Conservation (phyloP, 345 rosid genomes). For the Zanthoxylum bungeanum region DNA sequence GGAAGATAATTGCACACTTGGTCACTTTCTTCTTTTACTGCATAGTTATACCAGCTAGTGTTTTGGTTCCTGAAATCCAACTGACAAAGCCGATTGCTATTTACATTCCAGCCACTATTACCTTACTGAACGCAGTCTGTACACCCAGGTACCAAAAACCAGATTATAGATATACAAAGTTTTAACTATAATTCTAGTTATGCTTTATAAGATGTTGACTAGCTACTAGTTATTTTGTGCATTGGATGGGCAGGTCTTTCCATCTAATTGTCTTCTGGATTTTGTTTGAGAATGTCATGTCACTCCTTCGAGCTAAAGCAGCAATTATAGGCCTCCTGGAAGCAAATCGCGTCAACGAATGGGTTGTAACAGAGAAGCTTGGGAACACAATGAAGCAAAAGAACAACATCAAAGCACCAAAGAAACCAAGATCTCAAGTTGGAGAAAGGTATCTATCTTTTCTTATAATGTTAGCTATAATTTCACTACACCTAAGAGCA, state of each 20-base stretch:
- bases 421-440: slow-evolving; percentile 9
- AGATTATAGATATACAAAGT: background rate
- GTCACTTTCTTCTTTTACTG: slow-evolving; percentile 55
- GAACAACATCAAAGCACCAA: slow-evolving; percentile 6
- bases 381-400: slow-evolving; percentile 29
- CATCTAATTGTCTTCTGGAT: slow-evolving; percentile 54
- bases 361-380: slow-evolving; percentile 43
- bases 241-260: slow-evolving; percentile 33
- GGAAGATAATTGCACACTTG: slow-evolving; percentile 47
- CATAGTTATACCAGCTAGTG: slow-evolving; percentile 44
- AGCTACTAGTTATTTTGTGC: background rate
- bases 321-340: slow-evolving; percentile 46
- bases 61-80: slow-evolving; percentile 43
- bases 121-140: slow-evolving; percentile 45
- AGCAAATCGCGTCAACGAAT: slow-evolving; percentile 51
- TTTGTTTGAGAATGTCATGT: slow-evolving; percentile 53
- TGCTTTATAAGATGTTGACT: background rate
- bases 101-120: slow-evolving; percentile 48
- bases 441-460: slow-evolving; percentile 19
- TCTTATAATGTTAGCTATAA: background rate
- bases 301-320: slow-evolving; percentile 48
- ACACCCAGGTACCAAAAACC: slow-evolving; percentile 35
- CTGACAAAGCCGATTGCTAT: slow-evolving; percentile 44
- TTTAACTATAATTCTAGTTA: background rate
- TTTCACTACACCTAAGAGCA: background rate